Percentiles rank a stretch among this genome's conserved stretches.
Evolutionary conservation across 2,329 filamentous ascomycete genomes (phyloP).

Genomic region (Aspergillus ochraceoroseus): DNA sequence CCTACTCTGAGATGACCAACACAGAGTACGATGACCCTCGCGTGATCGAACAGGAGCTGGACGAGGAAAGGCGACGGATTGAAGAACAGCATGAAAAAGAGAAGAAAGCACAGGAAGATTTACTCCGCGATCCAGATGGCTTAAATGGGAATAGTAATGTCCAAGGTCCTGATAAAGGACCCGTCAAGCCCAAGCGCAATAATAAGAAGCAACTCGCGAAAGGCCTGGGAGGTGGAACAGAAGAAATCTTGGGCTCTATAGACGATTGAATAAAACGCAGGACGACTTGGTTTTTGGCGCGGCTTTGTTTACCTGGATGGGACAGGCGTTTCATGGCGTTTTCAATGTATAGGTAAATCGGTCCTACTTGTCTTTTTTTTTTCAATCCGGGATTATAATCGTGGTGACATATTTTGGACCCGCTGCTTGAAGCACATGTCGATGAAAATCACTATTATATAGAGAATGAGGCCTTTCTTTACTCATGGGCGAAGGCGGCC

Average conservation of each 20-base stretch:
- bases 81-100: constrained; percentile 46
- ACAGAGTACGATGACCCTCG: constrained; percentile 42
- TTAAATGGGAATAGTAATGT: constrained; percentile 27
- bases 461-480: too few relatives aligned
- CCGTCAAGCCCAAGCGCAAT: constrained; percentile 29
- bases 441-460: too few relatives aligned
- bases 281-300: constrained; percentile 4
- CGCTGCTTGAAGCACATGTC: too few relatives aligned
- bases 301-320: constrained; percentile 2
- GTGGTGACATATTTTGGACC: too few relatives aligned
- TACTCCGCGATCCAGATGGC: constrained; percentile 41
- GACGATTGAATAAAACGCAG: constrained; percentile 27
- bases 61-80: constrained; percentile 45
- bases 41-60: constrained; percentile 39
- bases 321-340: constrained; percentile 13
- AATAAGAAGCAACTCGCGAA: constrained; percentile 29
- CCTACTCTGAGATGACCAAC: constrained; percentile 46
- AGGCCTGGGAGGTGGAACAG: constrained; percentile 34
- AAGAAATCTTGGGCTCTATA: constrained; percentile 40
- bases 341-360: background rate
- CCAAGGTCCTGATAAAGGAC: constrained; percentile 30
- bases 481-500: too few relatives aligned
- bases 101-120: constrained; percentile 42
- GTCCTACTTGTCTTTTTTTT: background rate
- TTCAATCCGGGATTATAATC: too few relatives aligned